Evolutionary conservation across 176 grass and related monocot species (phyloP), one percentile per base, ranked within the genome.

Genomic region (Areca catechu): DNA sequence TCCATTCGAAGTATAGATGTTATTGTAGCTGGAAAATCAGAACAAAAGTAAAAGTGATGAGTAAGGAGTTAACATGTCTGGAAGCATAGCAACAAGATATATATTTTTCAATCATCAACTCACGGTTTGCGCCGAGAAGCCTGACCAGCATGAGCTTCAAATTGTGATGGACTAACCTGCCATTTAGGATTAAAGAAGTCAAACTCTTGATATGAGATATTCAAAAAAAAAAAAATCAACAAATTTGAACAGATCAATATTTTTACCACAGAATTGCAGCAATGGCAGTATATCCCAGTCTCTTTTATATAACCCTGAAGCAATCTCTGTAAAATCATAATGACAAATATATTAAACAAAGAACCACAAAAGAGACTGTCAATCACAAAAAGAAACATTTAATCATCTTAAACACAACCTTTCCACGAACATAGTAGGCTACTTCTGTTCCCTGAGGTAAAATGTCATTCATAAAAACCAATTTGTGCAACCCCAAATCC

Each of bases 391-490:
- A 63, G 52, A 27, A 29, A 4, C 5, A 29, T 29, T 29, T 6
- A 29, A 20, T 19, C 25, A 51, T 43, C 18, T 68, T 74, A 60
- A 67, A 47, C 29, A 74, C 66, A 76, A 90, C 86, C 86, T 85
- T 62, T 53, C 86, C 86, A 20, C 80, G 77, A 85, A 90, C 82
- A 73, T 76, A 90, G 69, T 90, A 90, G 49, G 74, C 78, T 71
- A 90, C 74, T 82, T 90, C 86, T 19, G 86, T 90, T 29, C 86
- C 86, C 69, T 90, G 81, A 85, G 80, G 86, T 78, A 90, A 79
- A 59, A 90, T 64, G 58, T 74, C 58, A 54, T 59, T 78, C 79
- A 72, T 85, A 50, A 90, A 90, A 4, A 90, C 82, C 69, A 90
- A 63, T 76, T 90, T 90, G 71, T 90, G 86, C 61, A 90, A 50